Conservation (phyloP, 768 basidiomycete genomes). For the Lactifluus piperatus region DNA sequence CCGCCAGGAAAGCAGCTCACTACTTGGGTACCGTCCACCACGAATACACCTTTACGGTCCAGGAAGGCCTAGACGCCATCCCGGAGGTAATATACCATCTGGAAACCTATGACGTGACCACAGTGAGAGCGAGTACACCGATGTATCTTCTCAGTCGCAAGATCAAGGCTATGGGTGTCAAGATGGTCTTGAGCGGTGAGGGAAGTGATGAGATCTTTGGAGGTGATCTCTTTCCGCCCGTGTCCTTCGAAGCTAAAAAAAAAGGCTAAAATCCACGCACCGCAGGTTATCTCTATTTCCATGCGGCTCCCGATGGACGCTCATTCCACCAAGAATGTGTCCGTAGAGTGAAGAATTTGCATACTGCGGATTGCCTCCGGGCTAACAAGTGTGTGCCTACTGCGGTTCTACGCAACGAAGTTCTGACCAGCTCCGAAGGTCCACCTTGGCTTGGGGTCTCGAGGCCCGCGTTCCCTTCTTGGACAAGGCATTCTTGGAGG, state of each 20-base stretch:
- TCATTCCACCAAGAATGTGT: slow-evolving; percentile 96
- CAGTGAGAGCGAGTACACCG: slow-evolving; percentile 93
- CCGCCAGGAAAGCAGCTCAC: slow-evolving; percentile 87
- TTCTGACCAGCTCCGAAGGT: slow-evolving; percentile 32
- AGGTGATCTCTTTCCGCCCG: slow-evolving; percentile 39
- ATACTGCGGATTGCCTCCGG: slow-evolving; percentile 93
- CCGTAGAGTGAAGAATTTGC: slow-evolving; percentile 92
- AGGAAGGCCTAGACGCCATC: slow-evolving; percentile 95
- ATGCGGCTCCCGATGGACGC: slow-evolving; percentile 81
- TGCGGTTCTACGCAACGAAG: neutral
- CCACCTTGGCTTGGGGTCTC: slow-evolving; percentile 99
- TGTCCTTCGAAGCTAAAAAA: slow-evolving; percentile 12
- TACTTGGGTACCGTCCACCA: slow-evolving; percentile 94
- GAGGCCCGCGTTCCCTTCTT: slow-evolving; percentile 99
- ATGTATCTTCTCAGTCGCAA: slow-evolving; percentile 98
- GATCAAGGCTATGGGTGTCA: slow-evolving; percentile 99
- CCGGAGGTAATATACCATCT: slow-evolving; percentile 97
- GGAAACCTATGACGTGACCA: slow-evolving; percentile 98
- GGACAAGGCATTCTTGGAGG: slow-evolving; percentile 92
- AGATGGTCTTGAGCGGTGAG: slow-evolving; percentile 98
- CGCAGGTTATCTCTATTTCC: slow-evolving; percentile 96
- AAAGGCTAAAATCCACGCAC: no score
- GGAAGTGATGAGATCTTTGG: slow-evolving; percentile 97
- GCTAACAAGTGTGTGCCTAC: slow-evolving; percentile 86
- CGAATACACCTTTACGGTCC: slow-evolving; percentile 96